These are phyloP conservation scores for Arthrocladium fulminans DNA, from an alignment of 2,329 filamentous ascomycete species.

Conservation along the genomic window DNA sequence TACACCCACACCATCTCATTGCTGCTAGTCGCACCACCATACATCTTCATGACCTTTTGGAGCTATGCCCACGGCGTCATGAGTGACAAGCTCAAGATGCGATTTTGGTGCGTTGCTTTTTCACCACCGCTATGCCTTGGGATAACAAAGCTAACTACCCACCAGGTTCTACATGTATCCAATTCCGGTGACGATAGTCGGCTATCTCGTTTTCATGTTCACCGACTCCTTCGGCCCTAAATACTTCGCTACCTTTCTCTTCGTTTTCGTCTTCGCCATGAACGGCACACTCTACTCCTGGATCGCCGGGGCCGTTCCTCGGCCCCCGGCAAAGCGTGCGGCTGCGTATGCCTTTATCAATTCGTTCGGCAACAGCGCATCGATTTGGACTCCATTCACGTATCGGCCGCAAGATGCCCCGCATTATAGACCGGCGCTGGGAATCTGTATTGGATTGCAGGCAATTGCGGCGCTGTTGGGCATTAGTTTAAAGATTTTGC, in stretches of 20 bases:
- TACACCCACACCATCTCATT: slow-evolving; percentile 41
- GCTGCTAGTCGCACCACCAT: slow-evolving; percentile 46
- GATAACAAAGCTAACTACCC: not conserved
- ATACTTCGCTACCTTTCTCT: slow-evolving; percentile 49
- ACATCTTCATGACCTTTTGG: slow-evolving; percentile 46
- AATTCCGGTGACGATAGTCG: slow-evolving; percentile 43
- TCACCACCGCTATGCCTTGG: not conserved
- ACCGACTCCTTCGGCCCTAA: slow-evolving; percentile 43
- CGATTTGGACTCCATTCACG: slow-evolving; percentile 43
- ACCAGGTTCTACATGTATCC: slow-evolving; percentile 41
- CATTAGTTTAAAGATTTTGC: slow-evolving; percentile 29
- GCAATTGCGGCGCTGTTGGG: slow-evolving; percentile 28
- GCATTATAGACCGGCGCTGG: slow-evolving; percentile 35
- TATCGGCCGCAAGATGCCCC: slow-evolving; percentile 34
- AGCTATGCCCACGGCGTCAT: slow-evolving; percentile 37
- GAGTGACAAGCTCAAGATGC: slow-evolving; percentile 39
- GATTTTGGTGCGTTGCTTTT: slow-evolving; percentile 37
- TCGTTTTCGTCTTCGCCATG: slow-evolving; percentile 48
- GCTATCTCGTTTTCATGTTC: slow-evolving; percentile 49
- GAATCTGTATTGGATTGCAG: slow-evolving; percentile 34
- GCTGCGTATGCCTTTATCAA: slow-evolving; percentile 50
- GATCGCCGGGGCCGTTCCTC: slow-evolving; percentile 44
- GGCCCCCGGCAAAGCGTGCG: slow-evolving; percentile 47
- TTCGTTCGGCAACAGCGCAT: slow-evolving; percentile 32
- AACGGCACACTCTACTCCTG: slow-evolving; percentile 44